Conservation (phyloP, 2,329 filamentous ascomycete genomes). For the Phymatotrichopsis omnivora region DNA sequence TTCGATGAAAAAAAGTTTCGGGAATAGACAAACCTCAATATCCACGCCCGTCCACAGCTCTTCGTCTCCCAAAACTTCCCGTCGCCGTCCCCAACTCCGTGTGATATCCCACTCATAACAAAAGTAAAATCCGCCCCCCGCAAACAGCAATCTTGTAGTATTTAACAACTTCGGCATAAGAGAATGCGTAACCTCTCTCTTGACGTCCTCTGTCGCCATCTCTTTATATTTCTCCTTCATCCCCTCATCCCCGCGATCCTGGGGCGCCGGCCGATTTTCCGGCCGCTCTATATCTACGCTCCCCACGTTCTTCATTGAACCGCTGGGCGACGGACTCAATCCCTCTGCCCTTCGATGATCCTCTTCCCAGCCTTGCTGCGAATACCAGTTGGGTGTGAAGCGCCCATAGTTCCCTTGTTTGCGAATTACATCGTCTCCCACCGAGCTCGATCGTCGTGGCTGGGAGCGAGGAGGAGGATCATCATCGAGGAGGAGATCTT, state of each 20-base stretch:
- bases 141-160: slow-evolving; percentile 75
- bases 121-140: slow-evolving; percentile 76
- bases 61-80: too few species aligned
- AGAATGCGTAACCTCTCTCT: slow-evolving; percentile 40
- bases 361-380: slow-evolving; percentile 66
- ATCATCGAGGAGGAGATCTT: too few species aligned
- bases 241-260: slow-evolving; percentile 1
- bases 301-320: slow-evolving; percentile 14
- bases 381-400: slow-evolving; percentile 89
- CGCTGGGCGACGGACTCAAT: slow-evolving; percentile 44
- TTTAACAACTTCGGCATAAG: slow-evolving; percentile 75
- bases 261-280: slow-evolving; percentile 27
- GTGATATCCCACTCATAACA: slow-evolving; percentile 93
- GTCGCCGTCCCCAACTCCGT: slow-evolving; percentile 43
- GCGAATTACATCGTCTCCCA: slow-evolving; percentile 72
- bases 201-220: slow-evolving; percentile 25
- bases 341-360: slow-evolving; percentile 61
- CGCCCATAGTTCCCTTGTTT: slow-evolving; percentile 74
- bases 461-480: too few species aligned
- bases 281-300: slow-evolving; percentile 31
- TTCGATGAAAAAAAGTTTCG: background rate
- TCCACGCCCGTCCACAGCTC: slow-evolving; percentile 64
- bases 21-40: slow-evolving; percentile 46
- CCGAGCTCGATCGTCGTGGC: slow-evolving; percentile 33
- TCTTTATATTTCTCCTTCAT: slow-evolving; percentile 15